These are phyloP conservation scores for Xylariaceae sp. DNA, from an alignment of 2,329 filamentous ascomycete genomes.

Conservation along the genomic window DNA sequence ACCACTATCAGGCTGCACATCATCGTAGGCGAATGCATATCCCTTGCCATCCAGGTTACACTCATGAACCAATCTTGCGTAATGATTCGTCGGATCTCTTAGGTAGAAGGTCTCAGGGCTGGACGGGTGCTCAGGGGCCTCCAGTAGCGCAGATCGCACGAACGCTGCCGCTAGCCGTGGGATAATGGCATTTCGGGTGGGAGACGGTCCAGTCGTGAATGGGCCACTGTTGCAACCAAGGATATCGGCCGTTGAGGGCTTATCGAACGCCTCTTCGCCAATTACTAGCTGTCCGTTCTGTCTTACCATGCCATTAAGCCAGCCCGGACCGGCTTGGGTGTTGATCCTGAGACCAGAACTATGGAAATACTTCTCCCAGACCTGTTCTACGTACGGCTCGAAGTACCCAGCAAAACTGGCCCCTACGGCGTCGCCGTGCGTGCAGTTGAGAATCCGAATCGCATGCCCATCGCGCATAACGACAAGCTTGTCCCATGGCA, in stretches of 20 bases:
- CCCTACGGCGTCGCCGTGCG: constrained; percentile 40
- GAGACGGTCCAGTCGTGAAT: constrained; percentile 46
- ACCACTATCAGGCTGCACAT: constrained; percentile 52
- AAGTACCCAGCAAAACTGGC: constrained; percentile 45
- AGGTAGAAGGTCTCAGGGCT: constrained; percentile 36
- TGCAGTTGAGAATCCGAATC: constrained; percentile 44
- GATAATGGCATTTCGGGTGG: constrained; percentile 42
- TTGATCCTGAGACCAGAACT: constrained; percentile 52
- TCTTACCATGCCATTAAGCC: constrained; percentile 49
- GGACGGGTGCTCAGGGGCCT: constrained; percentile 41
- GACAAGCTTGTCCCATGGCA: constrained; percentile 60
- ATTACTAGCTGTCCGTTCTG: constrained; percentile 38
- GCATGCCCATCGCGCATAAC: constrained; percentile 32
- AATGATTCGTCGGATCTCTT: constrained; percentile 53
- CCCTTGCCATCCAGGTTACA: constrained; percentile 52
- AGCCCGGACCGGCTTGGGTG: constrained; percentile 60
- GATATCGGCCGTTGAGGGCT: constrained; percentile 61
- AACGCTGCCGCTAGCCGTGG: constrained; percentile 47
- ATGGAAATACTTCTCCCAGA: constrained; percentile 36
- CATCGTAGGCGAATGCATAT: constrained; percentile 62
- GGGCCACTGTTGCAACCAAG: constrained; percentile 65
- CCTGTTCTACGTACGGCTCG: constrained; percentile 41
- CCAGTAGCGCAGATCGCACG: constrained; percentile 56
- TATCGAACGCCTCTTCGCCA: constrained; percentile 45
- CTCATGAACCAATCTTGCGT: constrained; percentile 54